Conservation (phyloP, 2,329 filamentous ascomycete species). For the Aspergillus sp. region DNA sequence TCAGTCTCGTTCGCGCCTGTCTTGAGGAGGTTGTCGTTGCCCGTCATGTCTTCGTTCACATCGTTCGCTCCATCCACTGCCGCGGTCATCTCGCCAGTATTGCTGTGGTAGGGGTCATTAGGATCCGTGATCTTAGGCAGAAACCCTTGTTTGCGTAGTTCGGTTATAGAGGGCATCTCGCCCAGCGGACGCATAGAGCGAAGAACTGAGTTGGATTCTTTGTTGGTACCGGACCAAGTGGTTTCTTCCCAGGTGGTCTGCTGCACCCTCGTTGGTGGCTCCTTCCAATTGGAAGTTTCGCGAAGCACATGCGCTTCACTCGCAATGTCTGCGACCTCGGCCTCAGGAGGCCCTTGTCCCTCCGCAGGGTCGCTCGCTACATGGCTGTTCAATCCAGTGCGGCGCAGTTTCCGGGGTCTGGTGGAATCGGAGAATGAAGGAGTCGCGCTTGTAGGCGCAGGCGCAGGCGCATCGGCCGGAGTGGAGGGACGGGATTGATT, state of each 20-base stretch:
- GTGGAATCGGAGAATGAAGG: conserved; percentile 28
- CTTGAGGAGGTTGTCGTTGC: not conserved
- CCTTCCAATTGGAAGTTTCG: conserved; percentile 47
- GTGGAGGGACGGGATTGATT: conserved; percentile 35
- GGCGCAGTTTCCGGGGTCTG: conserved; percentile 33
- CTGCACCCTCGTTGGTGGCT: conserved; percentile 55
- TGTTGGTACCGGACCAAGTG: conserved; percentile 53
- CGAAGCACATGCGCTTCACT: conserved; percentile 11
- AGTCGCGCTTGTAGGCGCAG: conserved; percentile 14
- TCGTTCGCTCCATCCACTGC: not conserved
- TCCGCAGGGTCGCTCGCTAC: conserved; percentile 24
- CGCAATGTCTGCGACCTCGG: conserved; percentile 4
- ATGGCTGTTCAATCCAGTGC: conserved; percentile 29
- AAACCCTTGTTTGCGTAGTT: conserved; percentile 54
- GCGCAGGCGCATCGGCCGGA: conserved; percentile 22
- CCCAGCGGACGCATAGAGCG: conserved; percentile 83
- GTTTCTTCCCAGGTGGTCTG: conserved; percentile 74
- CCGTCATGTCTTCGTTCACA: not conserved
- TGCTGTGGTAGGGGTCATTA: not conserved
- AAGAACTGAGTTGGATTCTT: conserved; percentile 69
- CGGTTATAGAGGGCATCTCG: conserved; percentile 63
- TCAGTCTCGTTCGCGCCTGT: conserved; percentile 41
- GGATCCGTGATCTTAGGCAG: not conserved
- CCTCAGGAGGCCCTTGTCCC: conserved; percentile 14
- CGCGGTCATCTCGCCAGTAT: not conserved